Base-by-base conservation (phyloP, 2,329 filamentous ascomycete species). In the Alternaria brassicicola region DNA sequence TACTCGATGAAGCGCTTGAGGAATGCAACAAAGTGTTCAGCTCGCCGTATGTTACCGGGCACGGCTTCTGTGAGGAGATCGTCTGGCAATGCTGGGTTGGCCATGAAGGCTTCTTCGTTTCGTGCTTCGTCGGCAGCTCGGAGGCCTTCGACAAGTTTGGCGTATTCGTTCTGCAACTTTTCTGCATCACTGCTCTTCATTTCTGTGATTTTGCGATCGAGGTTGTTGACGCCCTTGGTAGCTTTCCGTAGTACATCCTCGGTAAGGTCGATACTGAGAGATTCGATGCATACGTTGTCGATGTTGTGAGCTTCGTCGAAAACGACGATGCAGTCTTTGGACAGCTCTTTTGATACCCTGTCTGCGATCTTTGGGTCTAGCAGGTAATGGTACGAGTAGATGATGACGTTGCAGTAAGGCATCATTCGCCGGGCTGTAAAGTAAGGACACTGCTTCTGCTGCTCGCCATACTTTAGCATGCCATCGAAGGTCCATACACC, bases 301-400 rank as follows among this genome's bases (percentile, higher is more conserved):
- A 99, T 99, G 73, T 99, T 99, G 81, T 99, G 95, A 13, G 95
- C 95, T 78, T 99, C 95, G 72, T 99, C 95, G 65, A 99, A 99
- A 3, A 99, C 95, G 19, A 99, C 92, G 51, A 99, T 99, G 76
- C 93, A 97, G 76, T 99, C 96, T 69, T 97, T 97, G 0, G 95
- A 97, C 10, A 99, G 86, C 72, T 99, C 95, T 76, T 90, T 93
- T 0, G 95, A 98, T 2, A 98, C 93, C 57, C 94, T 80, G 74
- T 99, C 95, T 12, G 95, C 95, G 70, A 99, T 99, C 76, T 99
- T 99, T 3, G 95, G 95, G 71, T 99, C 96, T 15, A 99, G 86
- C 3, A 99, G 86, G 73, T 99, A 99, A 78, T 99, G 95, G 74
- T 99, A 99, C 0, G 95, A 99, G 80, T 99, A 99, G 67, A 99